Percentiles rank a stretch among this genome's conserved stretches.
These are phyloP conservation scores for Agrocybe praecox DNA, from an alignment of 768 basidiomycete genomes.

Conservation along the genomic window DNA sequence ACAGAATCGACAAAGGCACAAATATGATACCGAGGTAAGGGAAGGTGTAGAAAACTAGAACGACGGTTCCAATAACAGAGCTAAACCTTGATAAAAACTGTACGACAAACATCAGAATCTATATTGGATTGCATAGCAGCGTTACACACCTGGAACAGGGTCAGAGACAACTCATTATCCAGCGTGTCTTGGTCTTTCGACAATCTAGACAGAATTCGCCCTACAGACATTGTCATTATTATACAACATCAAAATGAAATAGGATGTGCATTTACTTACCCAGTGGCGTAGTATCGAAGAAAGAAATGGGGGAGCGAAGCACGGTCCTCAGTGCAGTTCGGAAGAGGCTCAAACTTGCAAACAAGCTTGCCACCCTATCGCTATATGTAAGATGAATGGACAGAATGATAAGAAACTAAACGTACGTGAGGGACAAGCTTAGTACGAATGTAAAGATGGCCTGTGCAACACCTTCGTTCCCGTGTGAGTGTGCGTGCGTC, in stretches of 20 bases:
- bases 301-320: constrained; percentile 61
- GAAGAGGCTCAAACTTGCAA: constrained; percentile 54
- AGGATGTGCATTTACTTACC: constrained; percentile 33
- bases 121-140: neutral
- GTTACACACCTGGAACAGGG: constrained; percentile 42
- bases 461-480: constrained; percentile 43
- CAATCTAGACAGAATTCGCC: constrained; percentile 58
- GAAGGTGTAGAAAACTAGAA: constrained; percentile 67
- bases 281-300: constrained; percentile 76
- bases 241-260: neutral
- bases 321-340: constrained; percentile 56
- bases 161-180: constrained; percentile 52
- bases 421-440: constrained; percentile 53
- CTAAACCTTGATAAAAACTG: constrained; percentile 19
- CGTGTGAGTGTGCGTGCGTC: neutral
- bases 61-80: constrained; percentile 56
- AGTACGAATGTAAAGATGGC: constrained; percentile 55
- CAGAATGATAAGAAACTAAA: neutral
- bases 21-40: constrained; percentile 70
- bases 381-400: neutral
- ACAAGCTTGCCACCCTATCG: constrained; percentile 38
- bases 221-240: constrained; percentile 27
- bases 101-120: neutral
- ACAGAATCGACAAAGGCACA: constrained; percentile 53
- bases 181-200: constrained; percentile 67